Evolutionary conservation across 2,329 filamentous ascomycete genomes (phyloP).

Genomic region (Diaporthe australafricana): DNA sequence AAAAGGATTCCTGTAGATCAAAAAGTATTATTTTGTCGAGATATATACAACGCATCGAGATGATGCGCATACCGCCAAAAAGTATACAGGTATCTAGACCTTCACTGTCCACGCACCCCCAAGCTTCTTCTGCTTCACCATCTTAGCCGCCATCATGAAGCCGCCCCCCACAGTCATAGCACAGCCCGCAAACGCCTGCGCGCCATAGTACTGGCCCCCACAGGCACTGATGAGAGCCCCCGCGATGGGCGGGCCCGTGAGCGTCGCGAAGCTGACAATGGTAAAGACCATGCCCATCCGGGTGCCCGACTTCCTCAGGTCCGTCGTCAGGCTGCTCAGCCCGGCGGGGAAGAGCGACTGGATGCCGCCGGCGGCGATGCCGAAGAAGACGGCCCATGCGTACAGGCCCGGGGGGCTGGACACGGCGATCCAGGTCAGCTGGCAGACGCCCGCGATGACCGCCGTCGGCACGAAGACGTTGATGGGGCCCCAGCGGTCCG

Average conservation of each 20-base stretch:
- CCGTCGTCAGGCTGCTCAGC: slow-evolving; percentile 64
- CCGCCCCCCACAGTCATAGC: slow-evolving; percentile 55
- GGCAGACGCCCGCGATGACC: slow-evolving; percentile 53
- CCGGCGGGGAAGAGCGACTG: slow-evolving; percentile 76
- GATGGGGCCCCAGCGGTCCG: slow-evolving; percentile 68
- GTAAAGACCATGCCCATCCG: slow-evolving; percentile 71
- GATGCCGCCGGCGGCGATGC: slow-evolving; percentile 71
- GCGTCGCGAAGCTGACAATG: slow-evolving; percentile 63
- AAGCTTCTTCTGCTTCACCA: slow-evolving; percentile 51
- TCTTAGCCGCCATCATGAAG: slow-evolving; percentile 53
- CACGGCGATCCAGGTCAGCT: slow-evolving; percentile 71
- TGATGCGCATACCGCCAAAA: not conserved
- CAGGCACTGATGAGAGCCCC: slow-evolving; percentile 59
- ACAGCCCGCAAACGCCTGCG: slow-evolving; percentile 60
- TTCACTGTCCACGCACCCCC: slow-evolving; percentile 54
- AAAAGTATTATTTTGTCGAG: not conserved
- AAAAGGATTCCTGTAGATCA: too few relatives aligned
- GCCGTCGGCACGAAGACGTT: slow-evolving; percentile 68
- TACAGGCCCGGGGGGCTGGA: slow-evolving; percentile 63
- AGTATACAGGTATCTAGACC: slow-evolving; percentile 41
- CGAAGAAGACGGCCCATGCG: slow-evolving; percentile 72
- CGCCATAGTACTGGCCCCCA: slow-evolving; percentile 57
- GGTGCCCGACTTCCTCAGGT: slow-evolving; percentile 63
- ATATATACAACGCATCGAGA: not conserved
- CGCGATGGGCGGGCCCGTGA: slow-evolving; percentile 64